Conservation (phyloP, 164 flowering plant species). For the Sedum album region DNA sequence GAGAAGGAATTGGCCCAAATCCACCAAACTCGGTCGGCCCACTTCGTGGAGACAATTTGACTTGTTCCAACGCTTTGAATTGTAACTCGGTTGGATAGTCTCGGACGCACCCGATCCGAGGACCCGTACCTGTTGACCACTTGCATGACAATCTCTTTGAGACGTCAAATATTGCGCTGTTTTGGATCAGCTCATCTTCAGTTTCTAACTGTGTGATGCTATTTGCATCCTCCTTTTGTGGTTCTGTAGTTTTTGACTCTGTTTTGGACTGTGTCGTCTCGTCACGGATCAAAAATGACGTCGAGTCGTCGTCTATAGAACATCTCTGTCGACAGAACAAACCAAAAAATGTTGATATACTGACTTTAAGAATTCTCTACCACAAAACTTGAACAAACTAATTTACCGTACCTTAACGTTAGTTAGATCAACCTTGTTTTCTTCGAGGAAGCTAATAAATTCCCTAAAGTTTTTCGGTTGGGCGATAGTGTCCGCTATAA, state of each 20-base stretch:
- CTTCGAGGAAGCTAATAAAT: constrained; percentile 56
- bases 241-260: neutral
- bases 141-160: constrained; percentile 67
- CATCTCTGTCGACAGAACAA: no score
- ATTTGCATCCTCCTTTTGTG: neutral
- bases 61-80: constrained; percentile 52
- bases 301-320: constrained; percentile 31
- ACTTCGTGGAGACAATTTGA: constrained; percentile 64
- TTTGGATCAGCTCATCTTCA: neutral
- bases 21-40: constrained; percentile 7
- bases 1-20: constrained; percentile 8
- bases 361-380: no score
- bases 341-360: no score
- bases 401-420: constrained; percentile 50
- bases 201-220: neutral
- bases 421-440: constrained; percentile 48
- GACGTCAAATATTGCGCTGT: constrained; percentile 10
- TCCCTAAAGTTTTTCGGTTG: constrained; percentile 63
- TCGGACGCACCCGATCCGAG: constrained; percentile 73
- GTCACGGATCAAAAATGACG: constrained; percentile 5
- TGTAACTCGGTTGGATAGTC: constrained; percentile 73
- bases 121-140: constrained; percentile 87
- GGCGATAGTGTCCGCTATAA: constrained; percentile 73
- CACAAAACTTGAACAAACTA: neutral
- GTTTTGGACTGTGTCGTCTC: constrained; percentile 4